A percentile compares a stretch with the other conserved stretches of the same genome.
Evolutionary conservation across 2,329 filamentous ascomycete species (phyloP).

Genomic region (Colletotrichum trifolii): DNA sequence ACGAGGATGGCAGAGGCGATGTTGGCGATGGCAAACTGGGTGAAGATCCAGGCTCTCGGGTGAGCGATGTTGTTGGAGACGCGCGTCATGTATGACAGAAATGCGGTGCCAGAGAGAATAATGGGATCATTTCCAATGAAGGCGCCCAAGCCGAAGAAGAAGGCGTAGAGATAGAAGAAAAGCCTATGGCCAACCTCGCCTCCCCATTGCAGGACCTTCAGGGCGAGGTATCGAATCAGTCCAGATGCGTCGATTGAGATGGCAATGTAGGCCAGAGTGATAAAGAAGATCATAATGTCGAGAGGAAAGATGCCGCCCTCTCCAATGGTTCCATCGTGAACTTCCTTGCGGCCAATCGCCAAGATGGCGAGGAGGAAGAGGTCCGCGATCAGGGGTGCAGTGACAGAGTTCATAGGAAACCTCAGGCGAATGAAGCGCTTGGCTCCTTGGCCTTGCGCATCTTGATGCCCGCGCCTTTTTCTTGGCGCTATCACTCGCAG

Average conservation of each 20-base stretch:
- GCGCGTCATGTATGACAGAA: constrained; percentile 81
- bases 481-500: constrained; percentile 57
- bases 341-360: constrained; percentile 74
- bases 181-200: constrained; percentile 74
- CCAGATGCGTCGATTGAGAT: constrained; percentile 83
- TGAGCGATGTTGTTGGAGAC: constrained; percentile 77
- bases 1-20: constrained; percentile 81
- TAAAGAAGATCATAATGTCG: constrained; percentile 81
- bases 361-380: constrained; percentile 76
- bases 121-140: constrained; percentile 82
- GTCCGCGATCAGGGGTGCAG: constrained; percentile 76
- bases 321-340: constrained; percentile 75
- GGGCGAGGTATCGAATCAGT: constrained; percentile 76
- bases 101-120: constrained; percentile 78
- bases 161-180: constrained; percentile 78
- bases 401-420: constrained; percentile 77
- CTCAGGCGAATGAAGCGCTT: constrained; percentile 60
- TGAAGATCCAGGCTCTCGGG: constrained; percentile 78
- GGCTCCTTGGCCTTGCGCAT: constrained; percentile 41
- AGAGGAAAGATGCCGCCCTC: constrained; percentile 74
- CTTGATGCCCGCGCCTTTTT: constrained; percentile 34
- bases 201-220: constrained; percentile 75
- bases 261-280: constrained; percentile 79
- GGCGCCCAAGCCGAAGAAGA: constrained; percentile 75
- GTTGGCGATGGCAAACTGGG: constrained; percentile 78